Base-by-base conservation (phyloP, 495 filamentous ascomycete genomes). In the Hyphodiscus hymeniophilus region DNA sequence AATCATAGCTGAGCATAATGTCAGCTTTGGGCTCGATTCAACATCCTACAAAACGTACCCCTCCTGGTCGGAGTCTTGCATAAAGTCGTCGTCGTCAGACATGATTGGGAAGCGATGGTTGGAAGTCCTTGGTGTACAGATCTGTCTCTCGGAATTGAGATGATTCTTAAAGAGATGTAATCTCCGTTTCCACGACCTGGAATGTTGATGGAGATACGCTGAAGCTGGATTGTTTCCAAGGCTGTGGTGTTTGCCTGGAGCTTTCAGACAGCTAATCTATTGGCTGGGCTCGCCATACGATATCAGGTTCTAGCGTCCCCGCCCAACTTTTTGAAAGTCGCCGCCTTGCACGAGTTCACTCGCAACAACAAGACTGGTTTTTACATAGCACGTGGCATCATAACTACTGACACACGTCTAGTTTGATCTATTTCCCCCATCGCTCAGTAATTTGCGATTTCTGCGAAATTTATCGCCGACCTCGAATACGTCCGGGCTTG, bases 31-130 rank as follows among this genome's bases (percentile, higher is more conserved):
- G 24, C 16, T 4, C 10, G 8, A 34, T 41, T 21, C 23, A 11
- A 11, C 30, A 22, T 31, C 32, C 13, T 47, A 46, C 7, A 58
- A n/a, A n/a, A n/a, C 70, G 35, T 65, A 80, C 81, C 92, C 81
- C 71, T 94, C 89, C 56, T 92, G 81, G 42, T 87, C 92, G 1
- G 91, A 96, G 63, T 94, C 92, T 65, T 96, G 89, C 92, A 98
- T 98, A 64, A 98, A 98, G 72, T 90, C 58, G 47, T 56, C 87
- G 75, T 96, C 92, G 75, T 98, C 92, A 35, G 90, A 95, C 92
- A 96, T 97, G 20, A 17, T 51, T 22, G 45, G 40, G 31, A 17
- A 28, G 32, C 30, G 18, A 30, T 26, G n/a, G 7, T n/a, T n/a
- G n/a, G n/a, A n/a, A n/a, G n/a, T n/a, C n/a, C n/a, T n/a, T n/a